These are phyloP conservation scores for Pyrenophora seminiperda DNA, from an alignment of 2,329 filamentous ascomycete genomes.

Conservation along the genomic window DNA sequence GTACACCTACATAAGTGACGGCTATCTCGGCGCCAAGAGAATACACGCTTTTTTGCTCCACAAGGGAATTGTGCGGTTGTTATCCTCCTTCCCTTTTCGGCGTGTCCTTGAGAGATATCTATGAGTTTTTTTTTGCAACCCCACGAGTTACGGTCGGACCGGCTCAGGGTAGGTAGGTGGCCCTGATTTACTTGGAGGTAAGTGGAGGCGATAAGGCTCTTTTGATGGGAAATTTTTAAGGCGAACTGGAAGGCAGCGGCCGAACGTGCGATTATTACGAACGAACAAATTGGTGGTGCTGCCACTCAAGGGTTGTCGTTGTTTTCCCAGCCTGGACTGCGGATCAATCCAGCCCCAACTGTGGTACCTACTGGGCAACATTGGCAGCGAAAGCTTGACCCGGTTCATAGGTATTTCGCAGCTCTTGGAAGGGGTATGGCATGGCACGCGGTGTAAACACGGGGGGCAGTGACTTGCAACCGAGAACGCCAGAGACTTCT, in stretches of 20 bases:
- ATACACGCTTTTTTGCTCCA: slow-evolving; percentile 9
- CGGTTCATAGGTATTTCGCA: slow-evolving; percentile 10
- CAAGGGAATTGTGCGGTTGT: background rate
- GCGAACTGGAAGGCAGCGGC: slow-evolving; percentile 18
- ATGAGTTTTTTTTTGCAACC: background rate
- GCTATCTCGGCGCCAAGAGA: slow-evolving; percentile 32
- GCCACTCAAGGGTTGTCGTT: slow-evolving; percentile 11
- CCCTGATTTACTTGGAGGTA: background rate
- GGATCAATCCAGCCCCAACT: slow-evolving; percentile 2
- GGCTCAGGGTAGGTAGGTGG: background rate
- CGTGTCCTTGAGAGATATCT: slow-evolving; percentile 1
- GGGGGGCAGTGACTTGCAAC: background rate
- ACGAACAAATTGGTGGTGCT: slow-evolving; percentile 2
- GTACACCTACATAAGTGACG: slow-evolving; percentile 14
- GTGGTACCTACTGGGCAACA: background rate
- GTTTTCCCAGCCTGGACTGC: background rate
- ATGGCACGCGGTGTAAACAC: slow-evolving; percentile 17
- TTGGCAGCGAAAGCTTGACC: slow-evolving; percentile 11
- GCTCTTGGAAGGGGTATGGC: slow-evolving; percentile 29
- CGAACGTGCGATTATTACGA: slow-evolving; percentile 18
- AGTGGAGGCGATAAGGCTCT: background rate
- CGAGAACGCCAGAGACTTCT: background rate
- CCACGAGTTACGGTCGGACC: slow-evolving; percentile 4
- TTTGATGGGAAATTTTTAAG: slow-evolving; percentile 1
- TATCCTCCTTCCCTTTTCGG: slow-evolving; percentile 14